These are phyloP conservation scores for Powellomyces hirtus DNA, from an alignment of 192 early-diverging fungal genomes.

Conservation along the genomic window DNA sequence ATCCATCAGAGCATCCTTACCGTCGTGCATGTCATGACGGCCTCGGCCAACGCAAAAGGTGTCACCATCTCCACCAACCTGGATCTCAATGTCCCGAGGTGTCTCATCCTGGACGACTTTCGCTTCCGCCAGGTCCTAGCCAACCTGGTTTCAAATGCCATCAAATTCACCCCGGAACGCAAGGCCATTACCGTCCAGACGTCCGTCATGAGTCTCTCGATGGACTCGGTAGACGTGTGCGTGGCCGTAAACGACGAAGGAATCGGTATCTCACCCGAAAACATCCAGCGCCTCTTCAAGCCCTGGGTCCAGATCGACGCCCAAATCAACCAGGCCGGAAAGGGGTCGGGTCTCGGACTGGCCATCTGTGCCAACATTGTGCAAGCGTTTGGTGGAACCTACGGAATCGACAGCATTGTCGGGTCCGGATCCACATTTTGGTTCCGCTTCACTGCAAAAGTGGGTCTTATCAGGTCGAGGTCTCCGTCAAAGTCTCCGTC, in stretches of 20 bases:
- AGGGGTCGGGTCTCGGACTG: slow-evolving; percentile 14
- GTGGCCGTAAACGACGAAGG: not conserved
- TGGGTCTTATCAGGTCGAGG: not conserved
- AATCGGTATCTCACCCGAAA: slow-evolving; percentile 4
- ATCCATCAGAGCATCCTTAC: slow-evolving; percentile 3
- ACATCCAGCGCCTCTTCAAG: not conserved
- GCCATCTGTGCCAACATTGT: slow-evolving; percentile 6
- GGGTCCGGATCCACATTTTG: slow-evolving; percentile 6
- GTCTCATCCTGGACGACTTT: slow-evolving; percentile 5
- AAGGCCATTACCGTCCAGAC: not conserved
- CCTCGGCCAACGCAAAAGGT: slow-evolving; percentile 4
- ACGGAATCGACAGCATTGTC: not conserved
- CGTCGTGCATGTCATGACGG: slow-evolving; percentile 5
- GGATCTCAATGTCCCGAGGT: slow-evolving; percentile 2
- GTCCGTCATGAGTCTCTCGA: not conserved
- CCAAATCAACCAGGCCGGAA: slow-evolving; percentile 1
- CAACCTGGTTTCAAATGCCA: slow-evolving; percentile 78
- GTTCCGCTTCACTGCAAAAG: not conserved
- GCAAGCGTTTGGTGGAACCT: not conserved
- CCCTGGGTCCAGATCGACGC: slow-evolving; percentile 12
- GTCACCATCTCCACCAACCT: not conserved
- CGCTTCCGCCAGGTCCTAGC: slow-evolving; percentile 79
- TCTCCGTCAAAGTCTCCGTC: not conserved
- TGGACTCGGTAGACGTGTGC: not conserved
- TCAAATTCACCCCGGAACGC: slow-evolving; percentile 61